Base-by-base conservation (phyloP, 2,329 filamentous ascomycete species). In the Epichloe hybrida region DNA sequence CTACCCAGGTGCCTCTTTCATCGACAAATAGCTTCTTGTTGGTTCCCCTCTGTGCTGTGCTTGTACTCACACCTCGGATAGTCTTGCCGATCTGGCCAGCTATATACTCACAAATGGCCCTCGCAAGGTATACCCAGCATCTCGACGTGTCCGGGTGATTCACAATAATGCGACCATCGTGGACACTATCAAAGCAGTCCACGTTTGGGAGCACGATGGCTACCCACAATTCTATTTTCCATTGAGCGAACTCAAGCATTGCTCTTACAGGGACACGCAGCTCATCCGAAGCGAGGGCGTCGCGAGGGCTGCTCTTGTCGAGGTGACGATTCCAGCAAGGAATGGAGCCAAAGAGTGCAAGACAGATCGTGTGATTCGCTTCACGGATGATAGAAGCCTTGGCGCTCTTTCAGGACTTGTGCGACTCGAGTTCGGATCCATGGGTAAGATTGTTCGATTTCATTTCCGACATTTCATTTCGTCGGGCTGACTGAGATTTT, bases 151-250 rank as follows among this genome's bases (percentile, higher is more conserved):
- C 27, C 61, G 66, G 12, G 63, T 68, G 41, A 50, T 68, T 9
- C 59, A 63, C 50, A 64, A 67, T 51, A 57, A 59, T 23, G 56
- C 55, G 4, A 58, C 57, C 51, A 63, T 69, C 23, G 62, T 67
- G 15, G 70, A 72, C 51, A 69, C 69, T 0, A 64, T 61, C 1
- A 53, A 60, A 21, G 68, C 66, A 2, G 49, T 63, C 15, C 66
- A 64, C 51, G 64, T 72, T 8, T 73, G 70, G 70, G 70, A 73
- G 56, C 72, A 77, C 53, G 64, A 68, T 1, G 68, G 61, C 50
- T 77, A 74, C 56, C 74, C 73, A 1, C 66, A 75, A 27, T 69
- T 67, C 52, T 74, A 73, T 50, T 57, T 74, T 3, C 68, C 69
- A 0, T 46, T 49, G 0, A 42, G 52, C 0, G 63, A 61, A 39